Evolutionary conservation across 345 rosid species (phyloP), one percentile per base, ranked within the genome.

Genomic region (Ricinus communis): DNA sequence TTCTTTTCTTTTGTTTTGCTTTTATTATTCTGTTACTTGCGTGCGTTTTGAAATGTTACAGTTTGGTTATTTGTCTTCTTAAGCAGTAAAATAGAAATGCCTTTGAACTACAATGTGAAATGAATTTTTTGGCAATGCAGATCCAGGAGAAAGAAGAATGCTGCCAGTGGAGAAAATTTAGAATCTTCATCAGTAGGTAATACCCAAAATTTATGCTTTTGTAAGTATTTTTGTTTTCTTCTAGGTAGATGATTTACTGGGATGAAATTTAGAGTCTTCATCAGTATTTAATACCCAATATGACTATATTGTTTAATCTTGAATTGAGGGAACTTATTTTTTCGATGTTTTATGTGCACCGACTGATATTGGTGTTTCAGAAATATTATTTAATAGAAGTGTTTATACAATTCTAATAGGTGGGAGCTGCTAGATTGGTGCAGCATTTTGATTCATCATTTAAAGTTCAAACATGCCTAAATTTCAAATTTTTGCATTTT

Each of bases 81-180:
- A 33, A 12, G 50, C 43, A 18, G 25, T 25, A 9, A 61, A 61
- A 51, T 43, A 25, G 41, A 21, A 58, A 58, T 7, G 46, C 28
- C 18, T 19, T 4, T 31, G 25, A n/a, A n/a, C n/a, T n/a, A n/a
- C n/a, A n/a, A 47, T 21, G 21, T 24, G 8, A 43, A n/a, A 7
- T 43, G 36, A 21, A 43, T 24, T 22, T 65, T 67, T 53, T 62
- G 69, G 60, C 70, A 69, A 57, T 79, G 85, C 85, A 93, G 98
- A 81, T 92, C 94, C 57, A 87, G 98, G 85, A 87, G 97, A 72
- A 96, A 91, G 84, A 93, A 93, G 78, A 88, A 83, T 81, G 83
- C 89, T 30, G 76, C 90, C 40, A 85, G 80, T 66, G 97, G 93
- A 79, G 98, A 93, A 69, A 88, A 83, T 81, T 74, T 84, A 49